Conservation (phyloP, 169 alveolate species). For the Amoebophrya sp. region DNA sequence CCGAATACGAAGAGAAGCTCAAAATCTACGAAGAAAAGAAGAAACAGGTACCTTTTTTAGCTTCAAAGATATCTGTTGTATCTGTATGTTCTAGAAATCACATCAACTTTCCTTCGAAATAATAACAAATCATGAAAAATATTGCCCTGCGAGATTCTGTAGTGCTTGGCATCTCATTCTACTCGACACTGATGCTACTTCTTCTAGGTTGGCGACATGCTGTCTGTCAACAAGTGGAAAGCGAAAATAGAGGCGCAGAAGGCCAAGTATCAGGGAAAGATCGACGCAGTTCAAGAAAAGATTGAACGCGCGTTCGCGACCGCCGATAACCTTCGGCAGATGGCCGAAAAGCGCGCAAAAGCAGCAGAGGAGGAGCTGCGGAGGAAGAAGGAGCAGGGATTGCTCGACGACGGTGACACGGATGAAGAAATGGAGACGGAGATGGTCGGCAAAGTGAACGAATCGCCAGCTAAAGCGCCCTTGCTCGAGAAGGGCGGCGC, state of each 20-base stretch:
- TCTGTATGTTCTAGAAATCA: too few species aligned
- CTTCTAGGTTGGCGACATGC: background rate
- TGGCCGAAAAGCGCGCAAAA: background rate
- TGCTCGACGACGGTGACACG: background rate
- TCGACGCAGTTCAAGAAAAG: background rate
- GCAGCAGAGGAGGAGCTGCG: background rate
- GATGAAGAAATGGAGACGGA: background rate
- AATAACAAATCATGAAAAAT: too few species aligned
- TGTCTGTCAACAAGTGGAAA: background rate
- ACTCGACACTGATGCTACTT: too few species aligned
- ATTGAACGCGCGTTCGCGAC: background rate
- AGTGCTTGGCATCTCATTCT: too few species aligned
- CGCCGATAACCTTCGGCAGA: background rate
- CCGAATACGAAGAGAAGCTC: background rate
- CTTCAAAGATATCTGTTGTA: too few species aligned
- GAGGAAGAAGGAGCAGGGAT: background rate
- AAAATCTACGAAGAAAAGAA: background rate
- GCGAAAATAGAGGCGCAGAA: background rate
- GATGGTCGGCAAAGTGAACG: background rate
- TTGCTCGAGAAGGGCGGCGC: background rate
- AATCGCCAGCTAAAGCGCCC: background rate
- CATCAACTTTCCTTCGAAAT: too few species aligned
- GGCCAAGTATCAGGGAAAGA: background rate
- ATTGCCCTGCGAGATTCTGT: too few species aligned
- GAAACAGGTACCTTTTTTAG: too few species aligned